Evolutionary conservation across 108 stramenopile species (phyloP).

Genomic region (Epipyxis sp.): DNA sequence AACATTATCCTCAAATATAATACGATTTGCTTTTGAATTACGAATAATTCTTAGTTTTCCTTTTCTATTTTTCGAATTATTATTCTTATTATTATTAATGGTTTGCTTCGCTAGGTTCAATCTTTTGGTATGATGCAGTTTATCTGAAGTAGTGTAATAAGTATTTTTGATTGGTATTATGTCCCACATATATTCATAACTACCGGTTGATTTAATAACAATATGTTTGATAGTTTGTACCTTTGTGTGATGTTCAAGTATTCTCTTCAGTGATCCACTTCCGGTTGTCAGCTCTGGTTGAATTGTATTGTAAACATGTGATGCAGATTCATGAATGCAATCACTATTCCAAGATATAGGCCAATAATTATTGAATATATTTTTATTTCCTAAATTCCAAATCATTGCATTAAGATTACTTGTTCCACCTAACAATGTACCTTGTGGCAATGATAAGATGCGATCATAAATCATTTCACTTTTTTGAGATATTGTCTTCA

Average conservation of each 20-base stretch:
- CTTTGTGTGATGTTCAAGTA: not conserved
- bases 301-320: not conserved
- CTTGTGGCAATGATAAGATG: not conserved
- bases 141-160: not conserved
- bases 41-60: not conserved
- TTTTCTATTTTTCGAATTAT: not conserved
- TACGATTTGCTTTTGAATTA: not conserved
- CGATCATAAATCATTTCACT: not conserved
- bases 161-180: not conserved
- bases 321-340: not conserved
- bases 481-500: not conserved
- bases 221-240: no score
- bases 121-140: no score
- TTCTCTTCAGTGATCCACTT: not conserved
- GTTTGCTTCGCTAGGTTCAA: no score
- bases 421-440: not conserved
- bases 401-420: constrained; percentile 21
- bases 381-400: not conserved
- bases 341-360: not conserved
- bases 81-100: no score
- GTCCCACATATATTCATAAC: no score
- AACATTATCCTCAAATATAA: not conserved
- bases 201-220: no score
- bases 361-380: constrained; percentile 4
- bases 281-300: not conserved